A percentile compares a stretch with the other conserved stretches of the same genome.
Evolutionary conservation across 1,284 basidiomycete genomes (phyloP).

Genomic region (Tylopilus sp.): DNA sequence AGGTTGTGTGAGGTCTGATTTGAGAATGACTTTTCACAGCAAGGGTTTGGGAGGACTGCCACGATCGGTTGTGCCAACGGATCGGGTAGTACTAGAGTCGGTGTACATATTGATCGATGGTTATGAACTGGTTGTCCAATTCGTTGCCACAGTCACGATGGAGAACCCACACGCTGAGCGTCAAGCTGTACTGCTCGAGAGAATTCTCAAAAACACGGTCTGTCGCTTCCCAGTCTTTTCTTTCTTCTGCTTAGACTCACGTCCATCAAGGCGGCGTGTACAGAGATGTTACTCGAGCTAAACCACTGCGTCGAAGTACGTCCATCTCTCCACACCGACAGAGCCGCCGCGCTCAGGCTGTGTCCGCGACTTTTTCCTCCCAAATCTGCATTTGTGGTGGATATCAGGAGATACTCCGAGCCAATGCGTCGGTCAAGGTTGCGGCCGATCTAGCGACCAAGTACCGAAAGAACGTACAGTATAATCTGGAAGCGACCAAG

Average conservation of each 20-base stretch:
- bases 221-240: constrained; percentile 26
- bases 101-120: neutral
- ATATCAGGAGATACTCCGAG: constrained; percentile 69
- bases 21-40: neutral
- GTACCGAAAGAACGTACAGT: constrained; percentile 83
- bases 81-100: neutral
- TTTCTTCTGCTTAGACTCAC: constrained; percentile 3
- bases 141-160: constrained; percentile 44
- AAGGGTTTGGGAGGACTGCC: constrained; percentile 24
- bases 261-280: constrained; percentile 67
- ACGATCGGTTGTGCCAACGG: neutral
- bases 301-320: constrained; percentile 73
- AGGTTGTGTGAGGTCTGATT: neutral
- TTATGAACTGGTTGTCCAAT: neutral
- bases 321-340: neutral
- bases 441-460: constrained; percentile 77
- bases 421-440: constrained; percentile 67
- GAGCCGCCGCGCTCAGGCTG: neutral
- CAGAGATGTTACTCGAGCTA: constrained; percentile 76
- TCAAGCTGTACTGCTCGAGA: constrained; percentile 83
- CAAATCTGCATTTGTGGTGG: no score
- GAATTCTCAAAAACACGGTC: constrained; percentile 88
- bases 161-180: constrained; percentile 90
- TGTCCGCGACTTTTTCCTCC: neutral
- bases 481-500: constrained; percentile 73